A percentile compares a stretch with the other conserved stretches of the same genome.
phyloP scores from a whole-genome alignment of 129 eudicot genomes.

The Helianthus tuberosus region DNA sequence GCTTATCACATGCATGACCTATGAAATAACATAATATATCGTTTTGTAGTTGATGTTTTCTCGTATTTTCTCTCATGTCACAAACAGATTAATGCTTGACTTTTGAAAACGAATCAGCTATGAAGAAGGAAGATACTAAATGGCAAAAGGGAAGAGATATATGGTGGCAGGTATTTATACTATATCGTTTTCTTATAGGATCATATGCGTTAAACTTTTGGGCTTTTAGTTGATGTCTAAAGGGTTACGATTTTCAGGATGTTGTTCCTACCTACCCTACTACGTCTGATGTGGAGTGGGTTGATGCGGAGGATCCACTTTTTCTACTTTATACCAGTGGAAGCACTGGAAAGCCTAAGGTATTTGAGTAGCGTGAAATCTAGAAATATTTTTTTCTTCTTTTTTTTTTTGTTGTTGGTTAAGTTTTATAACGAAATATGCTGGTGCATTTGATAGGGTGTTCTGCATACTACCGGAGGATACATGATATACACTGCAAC shows the following conservation, averaged over 20 bases:
- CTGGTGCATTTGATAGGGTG: conserved; percentile 62
- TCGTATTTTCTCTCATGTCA: conserved; percentile 20
- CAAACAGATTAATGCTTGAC: conserved; percentile 78
- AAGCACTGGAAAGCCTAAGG: conserved; percentile 99
- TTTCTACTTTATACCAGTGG: conserved; percentile 98
- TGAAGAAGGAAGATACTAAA: conserved; percentile 81
- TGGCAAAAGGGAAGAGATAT: conserved; percentile 85
- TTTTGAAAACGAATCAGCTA: conserved; percentile 75
- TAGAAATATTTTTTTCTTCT: not conserved
- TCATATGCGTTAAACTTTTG: not conserved
- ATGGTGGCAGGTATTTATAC: conserved; percentile 91
- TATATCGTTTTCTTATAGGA: not conserved
- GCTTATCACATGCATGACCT: conserved; percentile 8
- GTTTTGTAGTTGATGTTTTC: conserved; percentile 12
- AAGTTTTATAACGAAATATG: conserved; percentile 14
- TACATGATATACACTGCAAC: conserved; percentile 98
- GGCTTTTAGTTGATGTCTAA: conserved; percentile 1
- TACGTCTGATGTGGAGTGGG: conserved; percentile 89
- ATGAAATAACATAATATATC: not conserved
- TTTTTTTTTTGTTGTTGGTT: conserved; percentile 7
- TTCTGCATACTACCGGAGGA: conserved; percentile 99
- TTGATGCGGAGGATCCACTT: conserved; percentile 96
- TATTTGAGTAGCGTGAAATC: conserved; percentile 21
- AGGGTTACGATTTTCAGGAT: conserved; percentile 50
- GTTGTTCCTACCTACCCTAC: conserved; percentile 68